Conservation (phyloP, 2,329 filamentous ascomycete species). For the Apiospora arundinis region DNA sequence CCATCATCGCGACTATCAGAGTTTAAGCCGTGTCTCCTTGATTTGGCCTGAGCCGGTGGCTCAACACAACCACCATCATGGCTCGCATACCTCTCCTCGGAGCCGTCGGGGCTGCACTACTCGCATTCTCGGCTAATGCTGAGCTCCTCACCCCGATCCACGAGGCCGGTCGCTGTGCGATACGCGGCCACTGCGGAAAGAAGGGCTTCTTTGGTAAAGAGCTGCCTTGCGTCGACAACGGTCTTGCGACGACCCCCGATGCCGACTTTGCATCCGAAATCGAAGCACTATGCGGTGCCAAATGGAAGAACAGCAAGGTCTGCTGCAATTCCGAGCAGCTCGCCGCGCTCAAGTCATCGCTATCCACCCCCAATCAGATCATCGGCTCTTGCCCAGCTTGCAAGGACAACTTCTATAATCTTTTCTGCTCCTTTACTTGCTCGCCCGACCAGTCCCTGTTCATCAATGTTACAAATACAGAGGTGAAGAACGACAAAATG, state of each 20-base stretch:
- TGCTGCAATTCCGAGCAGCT: slow-evolving; percentile 89
- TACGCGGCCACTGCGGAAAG: slow-evolving; percentile 90
- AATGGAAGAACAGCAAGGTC: slow-evolving; percentile 84
- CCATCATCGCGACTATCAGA: background rate
- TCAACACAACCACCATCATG: slow-evolving; percentile 17
- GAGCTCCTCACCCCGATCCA: slow-evolving; percentile 65
- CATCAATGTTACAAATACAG: slow-evolving; percentile 84
- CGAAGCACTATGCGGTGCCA: slow-evolving; percentile 82
- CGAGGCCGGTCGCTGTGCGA: slow-evolving; percentile 86
- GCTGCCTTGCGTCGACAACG: slow-evolving; percentile 93
- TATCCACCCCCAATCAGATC: slow-evolving; percentile 86
- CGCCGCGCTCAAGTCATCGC: slow-evolving; percentile 78
- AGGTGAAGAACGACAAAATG: slow-evolving; percentile 62
- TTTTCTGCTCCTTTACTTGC: slow-evolving; percentile 98
- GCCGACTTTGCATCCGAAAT: slow-evolving; percentile 76
- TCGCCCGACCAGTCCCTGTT: slow-evolving; percentile 96
- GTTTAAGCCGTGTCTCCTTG: slow-evolving; percentile 7
- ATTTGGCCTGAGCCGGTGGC: slow-evolving; percentile 15
- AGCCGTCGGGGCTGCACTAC: slow-evolving; percentile 4
- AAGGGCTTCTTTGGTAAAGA: slow-evolving; percentile 89
- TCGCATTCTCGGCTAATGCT: slow-evolving; percentile 25
- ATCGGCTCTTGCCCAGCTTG: slow-evolving; percentile 95
- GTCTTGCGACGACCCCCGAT: slow-evolving; percentile 75
- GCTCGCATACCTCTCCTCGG: slow-evolving; percentile 15
- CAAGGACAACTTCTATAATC: slow-evolving; percentile 97